A percentile compares a stretch with the other conserved stretches of the same genome.
phyloP scores from a whole-genome alignment of 2,329 filamentous ascomycete genomes.

The Trichoderma cornu-damae region DNA sequence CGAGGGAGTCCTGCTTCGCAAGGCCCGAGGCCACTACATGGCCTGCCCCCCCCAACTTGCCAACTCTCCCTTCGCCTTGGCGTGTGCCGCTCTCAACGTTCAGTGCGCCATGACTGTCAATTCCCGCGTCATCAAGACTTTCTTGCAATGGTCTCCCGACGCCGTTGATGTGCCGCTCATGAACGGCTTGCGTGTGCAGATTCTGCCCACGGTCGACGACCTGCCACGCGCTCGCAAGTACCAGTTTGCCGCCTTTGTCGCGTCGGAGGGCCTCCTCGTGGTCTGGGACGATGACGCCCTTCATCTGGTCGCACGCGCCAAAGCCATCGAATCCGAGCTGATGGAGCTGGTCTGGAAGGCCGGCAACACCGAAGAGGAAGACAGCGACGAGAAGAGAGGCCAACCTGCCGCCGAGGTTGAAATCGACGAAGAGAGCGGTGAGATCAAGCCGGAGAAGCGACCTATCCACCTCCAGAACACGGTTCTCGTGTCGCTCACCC shows the following conservation, averaged over 20 bases:
- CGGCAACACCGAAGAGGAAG: slow-evolving; percentile 50
- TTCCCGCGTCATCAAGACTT: slow-evolving; percentile 72
- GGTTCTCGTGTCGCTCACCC: slow-evolving; percentile 60
- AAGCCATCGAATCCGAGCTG: slow-evolving; percentile 67
- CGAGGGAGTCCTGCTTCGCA: slow-evolving; percentile 69
- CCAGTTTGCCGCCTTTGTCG: slow-evolving; percentile 75
- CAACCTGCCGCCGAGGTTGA: slow-evolving; percentile 46
- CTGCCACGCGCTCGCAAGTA: slow-evolving; percentile 67
- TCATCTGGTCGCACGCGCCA: slow-evolving; percentile 63
- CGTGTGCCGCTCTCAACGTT: slow-evolving; percentile 65
- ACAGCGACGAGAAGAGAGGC: slow-evolving; percentile 47
- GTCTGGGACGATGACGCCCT: slow-evolving; percentile 80
- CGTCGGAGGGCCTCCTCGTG: slow-evolving; percentile 63
- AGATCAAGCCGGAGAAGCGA: slow-evolving; percentile 58
- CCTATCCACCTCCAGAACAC: slow-evolving; percentile 66
- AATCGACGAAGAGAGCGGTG: slow-evolving; percentile 67
- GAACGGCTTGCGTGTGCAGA: slow-evolving; percentile 72
- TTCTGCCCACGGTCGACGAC: slow-evolving; percentile 66
- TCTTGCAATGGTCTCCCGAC: slow-evolving; percentile 66
- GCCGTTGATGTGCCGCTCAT: slow-evolving; percentile 69
- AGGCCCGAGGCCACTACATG: slow-evolving; percentile 63
- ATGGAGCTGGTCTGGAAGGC: slow-evolving; percentile 73
- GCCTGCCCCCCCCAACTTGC: slow-evolving; percentile 63
- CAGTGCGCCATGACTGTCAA: slow-evolving; percentile 77
- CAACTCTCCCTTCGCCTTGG: slow-evolving; percentile 57